Conservation (phyloP, 371 early-diverging fungal genomes). For the Mortierella sp. region DNA sequence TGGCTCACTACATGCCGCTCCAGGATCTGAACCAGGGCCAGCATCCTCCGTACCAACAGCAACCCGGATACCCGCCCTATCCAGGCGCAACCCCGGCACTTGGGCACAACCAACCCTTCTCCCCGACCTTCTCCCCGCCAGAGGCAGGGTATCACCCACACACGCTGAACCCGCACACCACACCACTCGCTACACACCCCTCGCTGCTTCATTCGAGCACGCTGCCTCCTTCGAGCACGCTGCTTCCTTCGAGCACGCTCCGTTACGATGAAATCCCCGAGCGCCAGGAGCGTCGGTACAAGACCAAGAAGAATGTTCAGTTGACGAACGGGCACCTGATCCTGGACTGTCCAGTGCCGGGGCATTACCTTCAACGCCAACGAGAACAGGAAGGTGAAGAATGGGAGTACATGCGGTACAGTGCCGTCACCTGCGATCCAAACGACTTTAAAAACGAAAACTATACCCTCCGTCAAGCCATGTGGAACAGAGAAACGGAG, state of each 20-base stretch:
- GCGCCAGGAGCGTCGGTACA: constrained; percentile 65
- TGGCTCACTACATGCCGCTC: constrained; percentile 51
- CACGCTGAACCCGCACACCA: no score
- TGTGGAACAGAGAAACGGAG: constrained; percentile 64
- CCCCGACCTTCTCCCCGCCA: background rate
- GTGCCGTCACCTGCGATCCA: constrained; percentile 74
- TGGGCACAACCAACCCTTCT: background rate
- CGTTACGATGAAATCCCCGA: constrained; percentile 59
- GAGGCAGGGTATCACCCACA: no score
- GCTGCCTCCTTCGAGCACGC: no score
- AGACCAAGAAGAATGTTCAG: constrained; percentile 56
- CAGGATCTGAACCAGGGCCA: constrained; percentile 23
- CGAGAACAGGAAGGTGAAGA: constrained; percentile 61
- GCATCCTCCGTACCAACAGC: constrained; percentile 7
- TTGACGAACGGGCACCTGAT: constrained; percentile 64
- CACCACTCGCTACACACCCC: no score
- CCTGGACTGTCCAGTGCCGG: constrained; percentile 63
- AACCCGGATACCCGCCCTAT: background rate
- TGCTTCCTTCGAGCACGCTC: constrained; percentile 28
- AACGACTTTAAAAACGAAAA: constrained; percentile 60
- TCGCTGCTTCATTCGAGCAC: no score
- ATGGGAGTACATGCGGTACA: constrained; percentile 77
- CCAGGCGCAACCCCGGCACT: background rate
- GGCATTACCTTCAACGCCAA: constrained; percentile 56
- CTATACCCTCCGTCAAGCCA: constrained; percentile 61